Evolutionary conservation across 352 stramenopile genomes (phyloP).

Genomic region (Globisporangium takayamanum): DNA sequence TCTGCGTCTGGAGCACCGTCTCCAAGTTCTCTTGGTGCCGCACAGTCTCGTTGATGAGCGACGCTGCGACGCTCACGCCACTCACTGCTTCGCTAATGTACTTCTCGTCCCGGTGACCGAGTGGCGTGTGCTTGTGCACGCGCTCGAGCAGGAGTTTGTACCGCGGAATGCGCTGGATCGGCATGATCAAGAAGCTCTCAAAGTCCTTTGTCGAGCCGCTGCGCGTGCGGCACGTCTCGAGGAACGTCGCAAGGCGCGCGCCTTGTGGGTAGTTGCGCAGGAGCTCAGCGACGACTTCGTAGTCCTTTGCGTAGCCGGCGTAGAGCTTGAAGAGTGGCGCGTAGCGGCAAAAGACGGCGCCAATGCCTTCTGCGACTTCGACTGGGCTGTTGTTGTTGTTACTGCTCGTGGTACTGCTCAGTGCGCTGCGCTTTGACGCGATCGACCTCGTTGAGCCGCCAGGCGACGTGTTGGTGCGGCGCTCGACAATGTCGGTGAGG

Average conservation of each 20-base stretch:
- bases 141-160: conserved; percentile 88
- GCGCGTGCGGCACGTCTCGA: conserved; percentile 45
- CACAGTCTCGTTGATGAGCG: conserved; percentile 83
- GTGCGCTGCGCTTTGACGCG: not conserved
- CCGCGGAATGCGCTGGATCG: conserved; percentile 88
- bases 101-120: conserved; percentile 48
- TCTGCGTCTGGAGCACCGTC: conserved; percentile 69
- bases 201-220: conserved; percentile 63
- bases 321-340: conserved; percentile 81
- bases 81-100: conserved; percentile 58
- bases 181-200: conserved; percentile 88
- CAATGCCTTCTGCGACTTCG: conserved; percentile 38
- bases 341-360: conserved; percentile 76
- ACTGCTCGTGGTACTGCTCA: conserved; percentile 3
- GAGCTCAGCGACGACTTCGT: conserved; percentile 61
- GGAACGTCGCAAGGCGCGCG: conserved; percentile 33
- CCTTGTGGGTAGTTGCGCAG: conserved; percentile 52
- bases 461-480: conserved; percentile 12
- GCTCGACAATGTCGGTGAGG: conserved; percentile 48
- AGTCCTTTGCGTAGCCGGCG: conserved; percentile 78
- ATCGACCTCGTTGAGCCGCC: not conserved
- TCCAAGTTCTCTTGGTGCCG: conserved; percentile 77
- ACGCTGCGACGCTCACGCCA: conserved; percentile 51
- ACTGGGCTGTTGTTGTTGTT: conserved; percentile 23
- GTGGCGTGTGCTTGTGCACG: conserved; percentile 61